Evolutionary conservation across 2,329 filamentous ascomycete species (phyloP).

Genomic region (Ophiostoma novo-ulmi): DNA sequence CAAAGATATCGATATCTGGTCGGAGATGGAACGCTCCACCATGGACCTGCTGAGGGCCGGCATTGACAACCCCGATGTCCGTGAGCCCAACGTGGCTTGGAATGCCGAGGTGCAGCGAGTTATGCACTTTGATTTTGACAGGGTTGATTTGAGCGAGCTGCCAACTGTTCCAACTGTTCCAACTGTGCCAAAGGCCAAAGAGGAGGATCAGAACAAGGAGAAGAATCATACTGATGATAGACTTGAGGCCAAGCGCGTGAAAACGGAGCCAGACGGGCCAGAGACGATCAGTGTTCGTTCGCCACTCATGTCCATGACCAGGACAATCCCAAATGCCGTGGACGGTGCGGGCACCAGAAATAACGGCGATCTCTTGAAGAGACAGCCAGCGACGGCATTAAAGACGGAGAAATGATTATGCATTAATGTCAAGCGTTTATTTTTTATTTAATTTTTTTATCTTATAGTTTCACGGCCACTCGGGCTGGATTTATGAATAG

Average conservation of each 20-base stretch:
- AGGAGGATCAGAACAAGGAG: background rate
- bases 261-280: background rate
- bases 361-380: background rate
- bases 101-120: background rate
- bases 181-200: too few relatives aligned
- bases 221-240: background rate
- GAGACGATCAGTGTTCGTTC: background rate
- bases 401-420: background rate
- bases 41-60: background rate
- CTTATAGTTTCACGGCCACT: too few relatives aligned
- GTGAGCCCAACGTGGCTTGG: background rate
- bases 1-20: background rate
- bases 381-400: background rate
- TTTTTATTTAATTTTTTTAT: too few relatives aligned
- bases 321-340: background rate
- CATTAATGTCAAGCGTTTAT: too few relatives aligned
- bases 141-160: background rate
- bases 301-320: background rate
- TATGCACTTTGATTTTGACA: conserved; percentile 1
- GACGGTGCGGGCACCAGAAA: background rate
- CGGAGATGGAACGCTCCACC: background rate
- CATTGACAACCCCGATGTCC: background rate
- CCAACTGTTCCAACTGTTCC: background rate
- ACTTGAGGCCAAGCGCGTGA: background rate
- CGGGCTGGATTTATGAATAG: too few relatives aligned